These are phyloP conservation scores for Candida sp. DNA, from an alignment of 1,139 yeast genomes.

Conservation along the genomic window DNA sequence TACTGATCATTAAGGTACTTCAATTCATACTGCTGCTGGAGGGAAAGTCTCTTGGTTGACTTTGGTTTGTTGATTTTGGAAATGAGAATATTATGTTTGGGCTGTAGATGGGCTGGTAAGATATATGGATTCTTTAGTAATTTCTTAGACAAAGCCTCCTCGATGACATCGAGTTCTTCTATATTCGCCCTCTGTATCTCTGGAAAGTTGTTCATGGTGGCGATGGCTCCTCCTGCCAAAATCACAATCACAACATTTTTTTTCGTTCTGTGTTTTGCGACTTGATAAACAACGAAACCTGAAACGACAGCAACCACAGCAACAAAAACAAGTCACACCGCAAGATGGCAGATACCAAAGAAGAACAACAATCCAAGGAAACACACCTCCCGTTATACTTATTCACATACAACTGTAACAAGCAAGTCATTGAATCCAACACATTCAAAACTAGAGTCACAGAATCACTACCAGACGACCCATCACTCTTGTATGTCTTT, in stretches of 20 bases:
- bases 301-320: background rate
- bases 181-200: constrained; percentile 40
- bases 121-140: constrained; percentile 34
- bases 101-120: constrained; percentile 13
- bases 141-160: constrained; percentile 33
- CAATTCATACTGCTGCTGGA: constrained; percentile 75
- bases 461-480: constrained; percentile 32
- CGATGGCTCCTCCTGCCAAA: background rate
- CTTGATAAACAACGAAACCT: background rate
- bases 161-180: constrained; percentile 43
- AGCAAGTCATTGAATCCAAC: constrained; percentile 26
- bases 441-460: constrained; percentile 25
- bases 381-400: constrained; percentile 26
- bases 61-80: constrained; percentile 9
- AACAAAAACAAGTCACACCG: background rate
- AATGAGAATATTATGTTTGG: constrained; percentile 13
- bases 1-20: constrained; percentile 54
- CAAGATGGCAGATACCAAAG: constrained; percentile 1
- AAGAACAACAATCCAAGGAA: background rate
- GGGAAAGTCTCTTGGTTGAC: constrained; percentile 37
- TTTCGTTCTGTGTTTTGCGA: background rate
- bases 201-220: constrained; percentile 31
- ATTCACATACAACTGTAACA: constrained; percentile 46
- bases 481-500: constrained; percentile 58
- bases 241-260: background rate